Percentiles rank a stretch among this genome's conserved stretches.
Conservation (phyloP, 2,329 filamentous ascomycete genomes). For the Paramyrothecium sp. region DNA sequence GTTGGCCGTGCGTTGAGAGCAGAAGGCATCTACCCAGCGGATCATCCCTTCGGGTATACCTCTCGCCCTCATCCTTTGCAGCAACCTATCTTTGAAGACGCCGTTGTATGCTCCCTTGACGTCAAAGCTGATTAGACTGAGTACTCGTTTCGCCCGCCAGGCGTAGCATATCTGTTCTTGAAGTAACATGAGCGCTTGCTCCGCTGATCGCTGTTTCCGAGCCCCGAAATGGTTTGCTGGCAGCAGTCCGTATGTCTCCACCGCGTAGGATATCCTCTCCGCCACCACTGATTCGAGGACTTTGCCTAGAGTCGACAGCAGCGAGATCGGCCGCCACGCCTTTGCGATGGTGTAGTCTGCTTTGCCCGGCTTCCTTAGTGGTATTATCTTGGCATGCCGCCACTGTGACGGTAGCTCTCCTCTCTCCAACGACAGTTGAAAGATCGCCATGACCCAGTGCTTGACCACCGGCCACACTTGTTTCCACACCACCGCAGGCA, state of each 20-base stretch:
- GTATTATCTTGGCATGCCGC: conserved; percentile 23
- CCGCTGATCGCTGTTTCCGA: conserved; percentile 6
- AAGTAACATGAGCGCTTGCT: conserved; percentile 11
- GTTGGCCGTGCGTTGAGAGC: conserved; percentile 10
- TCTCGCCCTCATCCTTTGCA: conserved; percentile 14
- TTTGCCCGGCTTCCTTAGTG: conserved; percentile 23
- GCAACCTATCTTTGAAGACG: conserved; percentile 28
- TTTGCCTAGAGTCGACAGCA: conserved; percentile 21
- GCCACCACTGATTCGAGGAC: conserved; percentile 7
- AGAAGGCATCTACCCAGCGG: conserved; percentile 17
- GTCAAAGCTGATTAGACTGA: conserved; percentile 35
- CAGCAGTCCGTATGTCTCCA: conserved; percentile 3
- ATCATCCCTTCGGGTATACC: conserved; percentile 14
- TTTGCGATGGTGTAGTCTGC: conserved; percentile 21
- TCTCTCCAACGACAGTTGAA: conserved; percentile 13
- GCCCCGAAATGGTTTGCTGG: conserved; percentile 3
- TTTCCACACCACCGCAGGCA: conserved; percentile 14
- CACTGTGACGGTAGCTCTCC: conserved; percentile 14
- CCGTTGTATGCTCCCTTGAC: conserved; percentile 39
- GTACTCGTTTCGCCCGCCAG: conserved; percentile 3
- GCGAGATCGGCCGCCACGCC: conserved; percentile 20
- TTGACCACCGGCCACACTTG: conserved; percentile 11
- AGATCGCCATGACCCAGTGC: conserved; percentile 12
- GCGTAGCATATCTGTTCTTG: conserved; percentile 6
- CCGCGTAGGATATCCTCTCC: conserved; percentile 4